Evolutionary conservation across 208 protist genomes (phyloP), one percentile per base, ranked within the genome.

Genomic region (Leishmania aethiopica): DNA sequence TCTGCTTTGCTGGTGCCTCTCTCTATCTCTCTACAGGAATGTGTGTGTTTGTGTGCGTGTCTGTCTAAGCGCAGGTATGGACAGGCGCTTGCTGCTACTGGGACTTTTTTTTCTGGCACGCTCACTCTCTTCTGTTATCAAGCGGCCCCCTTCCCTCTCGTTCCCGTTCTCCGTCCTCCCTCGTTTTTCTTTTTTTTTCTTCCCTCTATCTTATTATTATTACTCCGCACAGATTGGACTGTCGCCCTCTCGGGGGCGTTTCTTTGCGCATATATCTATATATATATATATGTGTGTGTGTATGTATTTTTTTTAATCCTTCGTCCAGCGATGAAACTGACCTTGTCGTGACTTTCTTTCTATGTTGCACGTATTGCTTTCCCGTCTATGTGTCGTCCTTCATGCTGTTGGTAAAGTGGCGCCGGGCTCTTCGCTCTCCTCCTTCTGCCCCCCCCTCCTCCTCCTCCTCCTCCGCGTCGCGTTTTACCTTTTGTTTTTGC

Each of bases 11-110:
- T 69, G 13, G 8, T 69, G 59, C 28, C 62, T 42, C 8, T 35
- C 13, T 69, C 4, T 13, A 7, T 40, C 13, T 67, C 32, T 19
- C 2, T 40, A 32, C 62, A 69, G 32, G 32, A 32, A 32, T 72
- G 8, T 81, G 8, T 60, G 1, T 81, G 3, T 60, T 42, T 77
- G 59, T 85, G 75, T 49, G 51, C 59, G 42, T 69, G 11, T 13
- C 4, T 45, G 19, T 8, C 25, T 74, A 51, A 35, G 25, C 10
- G 37, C 69, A 13, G 35, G 22, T 53, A 35, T 17, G 19, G 62
- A n/a, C 62, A 40, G 62, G 32, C 32, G 62, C 62, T 32, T 67
- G 32, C 62, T 32, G 62, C 32, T 37, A 40, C 11, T 40, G 62
- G 13, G 62, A 42, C 62, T 55, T 13, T 55, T 17, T 17, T 40